Evolutionary conservation across 345 rosid species (phyloP).

Genomic region (Gossypium mustelinum): DNA sequence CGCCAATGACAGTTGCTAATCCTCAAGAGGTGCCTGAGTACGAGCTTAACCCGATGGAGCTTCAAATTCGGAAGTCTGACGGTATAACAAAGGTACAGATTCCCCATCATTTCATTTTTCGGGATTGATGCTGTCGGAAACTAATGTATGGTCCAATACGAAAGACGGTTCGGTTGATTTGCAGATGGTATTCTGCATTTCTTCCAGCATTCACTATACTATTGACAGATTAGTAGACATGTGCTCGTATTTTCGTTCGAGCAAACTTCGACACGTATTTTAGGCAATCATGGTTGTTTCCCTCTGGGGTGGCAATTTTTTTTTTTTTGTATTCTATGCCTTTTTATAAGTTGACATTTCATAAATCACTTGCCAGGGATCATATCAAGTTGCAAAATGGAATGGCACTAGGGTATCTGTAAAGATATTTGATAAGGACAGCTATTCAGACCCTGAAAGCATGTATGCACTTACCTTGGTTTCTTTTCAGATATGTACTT

Average conservation of each 20-base stretch:
- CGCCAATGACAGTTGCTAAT: constrained; percentile 93
- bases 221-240: too few relatives aligned
- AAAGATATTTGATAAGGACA: constrained; percentile 82
- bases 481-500: neutral
- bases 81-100: constrained; percentile 70
- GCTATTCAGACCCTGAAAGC: constrained; percentile 60
- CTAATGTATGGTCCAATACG: neutral
- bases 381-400: constrained; percentile 97
- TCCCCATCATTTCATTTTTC: neutral
- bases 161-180: neutral
- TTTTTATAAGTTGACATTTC: neutral
- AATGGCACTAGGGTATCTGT: constrained; percentile 90
- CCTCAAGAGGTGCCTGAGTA: constrained; percentile 93
- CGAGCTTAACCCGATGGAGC: constrained; percentile 88
- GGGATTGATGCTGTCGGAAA: neutral
- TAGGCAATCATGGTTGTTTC: too few relatives aligned
- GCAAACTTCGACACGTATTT: too few relatives aligned
- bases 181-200: neutral
- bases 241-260: too few relatives aligned
- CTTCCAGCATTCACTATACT: neutral
- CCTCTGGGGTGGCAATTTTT: neutral
- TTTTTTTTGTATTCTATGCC: neutral
- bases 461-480: constrained; percentile 42
- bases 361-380: constrained; percentile 46
- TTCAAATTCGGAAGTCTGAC: constrained; percentile 79